Conservation (phyloP, 2,329 filamentous ascomycete species). For the Nothophoma quercina region DNA sequence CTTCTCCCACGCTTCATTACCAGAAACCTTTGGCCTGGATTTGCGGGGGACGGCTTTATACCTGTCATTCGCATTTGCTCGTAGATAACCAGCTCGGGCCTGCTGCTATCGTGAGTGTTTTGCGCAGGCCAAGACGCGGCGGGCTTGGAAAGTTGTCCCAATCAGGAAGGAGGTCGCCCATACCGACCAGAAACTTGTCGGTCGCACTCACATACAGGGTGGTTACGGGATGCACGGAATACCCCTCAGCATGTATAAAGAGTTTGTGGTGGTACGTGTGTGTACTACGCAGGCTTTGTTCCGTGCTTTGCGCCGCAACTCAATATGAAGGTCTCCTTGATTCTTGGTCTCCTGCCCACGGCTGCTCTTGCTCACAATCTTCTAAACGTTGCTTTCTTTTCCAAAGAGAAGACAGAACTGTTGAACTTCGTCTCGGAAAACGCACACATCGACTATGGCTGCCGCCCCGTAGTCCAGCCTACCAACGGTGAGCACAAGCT, state of each 20-base stretch:
- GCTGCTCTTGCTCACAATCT: slow-evolving; percentile 37
- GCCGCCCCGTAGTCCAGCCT: slow-evolving; percentile 40
- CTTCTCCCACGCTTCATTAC: slow-evolving; percentile 4
- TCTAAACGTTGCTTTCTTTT: slow-evolving; percentile 38
- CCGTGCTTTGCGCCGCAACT: not conserved
- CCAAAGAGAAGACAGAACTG: slow-evolving; percentile 41
- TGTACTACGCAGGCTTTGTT: not conserved
- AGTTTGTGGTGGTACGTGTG: not conserved
- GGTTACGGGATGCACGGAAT: not conserved
- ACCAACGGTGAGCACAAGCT: slow-evolving; percentile 40
- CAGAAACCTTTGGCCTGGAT: not conserved
- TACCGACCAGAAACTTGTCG: slow-evolving; percentile 5
- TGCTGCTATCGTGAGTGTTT: slow-evolving; percentile 13
- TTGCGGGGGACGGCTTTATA: not conserved
- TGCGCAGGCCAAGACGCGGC: slow-evolving; percentile 13
- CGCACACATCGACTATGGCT: slow-evolving; percentile 45
- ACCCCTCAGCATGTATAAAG: slow-evolving; percentile 7
- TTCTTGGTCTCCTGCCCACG: slow-evolving; percentile 36
- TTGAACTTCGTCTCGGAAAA: slow-evolving; percentile 41
- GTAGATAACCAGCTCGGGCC: slow-evolving; percentile 20
- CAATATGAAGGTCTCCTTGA: slow-evolving; percentile 36
- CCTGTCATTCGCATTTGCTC: slow-evolving; percentile 3
- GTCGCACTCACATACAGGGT: not conserved
- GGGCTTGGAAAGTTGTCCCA: slow-evolving; percentile 13
- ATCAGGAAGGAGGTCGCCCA: slow-evolving; percentile 16